phyloP scores from a whole-genome alignment of 2,329 filamentous ascomycete species.

The Hymenoscyphus infarciens region DNA sequence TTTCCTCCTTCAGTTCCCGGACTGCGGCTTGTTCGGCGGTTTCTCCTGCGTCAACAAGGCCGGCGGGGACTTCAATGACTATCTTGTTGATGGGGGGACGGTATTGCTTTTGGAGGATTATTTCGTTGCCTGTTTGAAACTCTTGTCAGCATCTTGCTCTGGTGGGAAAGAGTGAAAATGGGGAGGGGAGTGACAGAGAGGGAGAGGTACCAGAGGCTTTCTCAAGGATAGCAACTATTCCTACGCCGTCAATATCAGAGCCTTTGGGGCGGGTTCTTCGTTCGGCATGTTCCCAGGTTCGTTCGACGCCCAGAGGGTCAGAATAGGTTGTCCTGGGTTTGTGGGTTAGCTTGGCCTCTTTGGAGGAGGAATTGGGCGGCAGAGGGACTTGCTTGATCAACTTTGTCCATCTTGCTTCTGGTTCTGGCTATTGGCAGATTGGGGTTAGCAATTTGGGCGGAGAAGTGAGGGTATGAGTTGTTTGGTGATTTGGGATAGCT shows the following conservation, averaged over 20 bases:
- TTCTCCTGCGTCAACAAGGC: slow-evolving; percentile 60
- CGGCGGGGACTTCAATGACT: slow-evolving; percentile 62
- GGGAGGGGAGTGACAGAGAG: too few species aligned
- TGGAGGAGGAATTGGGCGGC: neutral
- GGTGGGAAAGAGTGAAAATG: too few species aligned
- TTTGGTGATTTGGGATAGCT: neutral
- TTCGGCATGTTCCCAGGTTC: slow-evolving; percentile 71
- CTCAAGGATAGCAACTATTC: slow-evolving; percentile 66
- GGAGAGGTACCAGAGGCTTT: slow-evolving; percentile 43
- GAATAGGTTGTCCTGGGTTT: slow-evolving; percentile 55
- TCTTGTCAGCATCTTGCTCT: too few species aligned
- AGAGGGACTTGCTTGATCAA: slow-evolving; percentile 49
- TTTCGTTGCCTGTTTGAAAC: slow-evolving; percentile 32
- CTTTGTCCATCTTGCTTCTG: slow-evolving; percentile 57
- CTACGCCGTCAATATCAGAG: slow-evolving; percentile 66
- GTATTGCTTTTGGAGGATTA: slow-evolving; percentile 65
- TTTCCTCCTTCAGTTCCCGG: slow-evolving; percentile 63
- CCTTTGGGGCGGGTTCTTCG: slow-evolving; percentile 62
- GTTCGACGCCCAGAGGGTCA: slow-evolving; percentile 55
- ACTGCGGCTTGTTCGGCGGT: slow-evolving; percentile 58
- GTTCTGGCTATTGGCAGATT: slow-evolving; percentile 18
- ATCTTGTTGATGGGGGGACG: slow-evolving; percentile 58
- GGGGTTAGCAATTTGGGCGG: neutral
- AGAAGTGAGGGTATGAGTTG: neutral
- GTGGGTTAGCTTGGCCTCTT: slow-evolving; percentile 7